Conservation (phyloP, 208 protist genomes). For the Strigomonas oncopelti region DNA sequence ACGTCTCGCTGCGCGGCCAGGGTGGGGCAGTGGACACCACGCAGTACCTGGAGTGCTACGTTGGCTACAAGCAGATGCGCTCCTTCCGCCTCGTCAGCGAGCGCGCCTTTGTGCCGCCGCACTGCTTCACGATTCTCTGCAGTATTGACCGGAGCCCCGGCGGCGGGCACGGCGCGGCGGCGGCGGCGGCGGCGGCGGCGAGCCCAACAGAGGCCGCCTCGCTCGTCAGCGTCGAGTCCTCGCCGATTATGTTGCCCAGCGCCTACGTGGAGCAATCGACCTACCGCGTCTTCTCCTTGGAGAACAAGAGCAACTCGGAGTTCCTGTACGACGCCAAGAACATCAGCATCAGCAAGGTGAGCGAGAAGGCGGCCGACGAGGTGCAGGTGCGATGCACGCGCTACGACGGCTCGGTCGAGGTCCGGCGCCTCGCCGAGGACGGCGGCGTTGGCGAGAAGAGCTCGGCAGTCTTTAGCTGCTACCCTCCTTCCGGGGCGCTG, state of each 20-base stretch:
- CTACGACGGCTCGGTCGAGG: slow-evolving; percentile 13
- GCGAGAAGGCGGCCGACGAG: slow-evolving; percentile 32
- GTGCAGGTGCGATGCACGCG: slow-evolving; percentile 16
- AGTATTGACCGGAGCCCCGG: slow-evolving; percentile 16
- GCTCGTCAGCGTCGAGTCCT: slow-evolving; percentile 15
- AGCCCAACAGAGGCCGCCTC: not conserved
- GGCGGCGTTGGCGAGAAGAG: slow-evolving; percentile 17
- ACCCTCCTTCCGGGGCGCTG: slow-evolving; percentile 55
- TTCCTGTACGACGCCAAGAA: slow-evolving; percentile 40
- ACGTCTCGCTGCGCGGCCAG: slow-evolving; percentile 15
- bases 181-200: not conserved
- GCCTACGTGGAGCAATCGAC: slow-evolving; percentile 34
- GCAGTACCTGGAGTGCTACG: slow-evolving; percentile 87
- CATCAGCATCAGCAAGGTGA: slow-evolving; percentile 43
- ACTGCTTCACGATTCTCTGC: slow-evolving; percentile 72
- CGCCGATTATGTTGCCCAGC: slow-evolving; percentile 42
- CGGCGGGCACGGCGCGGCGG: not conserved
- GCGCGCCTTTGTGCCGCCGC: slow-evolving; percentile 67
- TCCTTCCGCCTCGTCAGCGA: slow-evolving; percentile 73
- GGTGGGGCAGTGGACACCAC: slow-evolving; percentile 7
- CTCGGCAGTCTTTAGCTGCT: slow-evolving; percentile 42
- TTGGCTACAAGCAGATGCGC: slow-evolving; percentile 83
- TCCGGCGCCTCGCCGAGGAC: slow-evolving; percentile 13
- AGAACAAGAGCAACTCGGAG: slow-evolving; percentile 51
- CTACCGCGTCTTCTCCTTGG: slow-evolving; percentile 61